Evolutionary conservation across 2,329 filamentous ascomycete species (phyloP).

Genomic region (Fusarium goolgardi): DNA sequence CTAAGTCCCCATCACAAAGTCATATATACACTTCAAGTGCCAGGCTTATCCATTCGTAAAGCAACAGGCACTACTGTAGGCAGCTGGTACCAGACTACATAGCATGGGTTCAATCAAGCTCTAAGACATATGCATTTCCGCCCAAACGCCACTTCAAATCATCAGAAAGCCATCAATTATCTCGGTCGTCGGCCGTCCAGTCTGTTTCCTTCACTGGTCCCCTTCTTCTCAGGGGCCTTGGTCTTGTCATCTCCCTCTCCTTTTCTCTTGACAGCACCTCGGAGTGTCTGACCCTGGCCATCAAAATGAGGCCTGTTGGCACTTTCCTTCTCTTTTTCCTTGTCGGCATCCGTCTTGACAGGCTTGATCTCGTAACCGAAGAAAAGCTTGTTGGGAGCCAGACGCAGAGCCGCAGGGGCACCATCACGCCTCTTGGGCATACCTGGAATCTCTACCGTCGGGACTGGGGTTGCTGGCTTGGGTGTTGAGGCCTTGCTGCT

Average conservation of each 20-base stretch:
- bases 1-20: neutral
- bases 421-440: constrained; percentile 67
- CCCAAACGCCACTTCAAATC: constrained; percentile 43
- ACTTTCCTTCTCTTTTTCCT: constrained; percentile 72
- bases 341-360: constrained; percentile 80
- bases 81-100: constrained; percentile 5
- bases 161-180: constrained; percentile 28
- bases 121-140: constrained; percentile 26
- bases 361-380: constrained; percentile 96
- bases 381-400: constrained; percentile 92
- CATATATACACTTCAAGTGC: neutral
- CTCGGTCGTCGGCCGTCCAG: constrained; percentile 57
- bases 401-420: constrained; percentile 85
- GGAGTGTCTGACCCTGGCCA: constrained; percentile 85
- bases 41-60: neutral
- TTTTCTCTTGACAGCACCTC: constrained; percentile 78
- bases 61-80: neutral
- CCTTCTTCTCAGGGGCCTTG: constrained; percentile 61
- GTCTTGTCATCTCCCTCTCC: constrained; percentile 61
- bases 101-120: constrained; percentile 13
- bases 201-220: constrained; percentile 56
- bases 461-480: constrained; percentile 78
- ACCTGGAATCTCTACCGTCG: constrained; percentile 44
- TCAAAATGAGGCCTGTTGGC: constrained; percentile 79
- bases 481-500: constrained; percentile 72